A percentile compares a stretch with the other conserved stretches of the same genome.
Conservation (phyloP, 768 basidiomycete species). For the Gloeopeniophorella convolvens region DNA sequence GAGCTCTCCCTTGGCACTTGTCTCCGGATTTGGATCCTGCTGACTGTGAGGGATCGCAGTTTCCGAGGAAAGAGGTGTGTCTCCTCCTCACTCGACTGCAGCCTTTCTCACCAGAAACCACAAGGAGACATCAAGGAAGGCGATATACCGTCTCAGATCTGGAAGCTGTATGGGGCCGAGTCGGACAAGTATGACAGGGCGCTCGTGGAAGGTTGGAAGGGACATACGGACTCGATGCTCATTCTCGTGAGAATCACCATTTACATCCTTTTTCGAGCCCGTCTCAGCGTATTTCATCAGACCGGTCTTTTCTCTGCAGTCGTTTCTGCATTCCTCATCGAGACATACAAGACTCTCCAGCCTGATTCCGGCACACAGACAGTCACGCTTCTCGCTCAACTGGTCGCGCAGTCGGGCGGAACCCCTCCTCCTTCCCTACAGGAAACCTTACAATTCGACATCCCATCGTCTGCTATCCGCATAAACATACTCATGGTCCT, state of each 20-base stretch:
- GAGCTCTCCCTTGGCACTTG: too few species aligned
- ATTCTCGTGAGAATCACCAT: constrained; percentile 10
- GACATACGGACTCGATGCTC: constrained; percentile 18
- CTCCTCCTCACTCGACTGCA: too few species aligned
- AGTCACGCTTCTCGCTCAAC: constrained; percentile 1
- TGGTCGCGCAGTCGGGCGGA: background rate
- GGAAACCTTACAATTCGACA: background rate
- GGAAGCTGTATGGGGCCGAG: background rate
- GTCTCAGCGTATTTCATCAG: background rate
- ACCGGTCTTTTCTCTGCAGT: constrained; percentile 19
- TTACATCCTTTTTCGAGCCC: background rate
- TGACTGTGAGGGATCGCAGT: too few species aligned
- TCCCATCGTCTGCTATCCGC: constrained; percentile 1
- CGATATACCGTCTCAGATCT: background rate
- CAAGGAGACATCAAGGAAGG: background rate
- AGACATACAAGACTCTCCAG: constrained; percentile 14
- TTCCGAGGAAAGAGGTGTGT: too few species aligned
- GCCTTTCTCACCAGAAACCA: background rate
- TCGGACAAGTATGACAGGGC: background rate
- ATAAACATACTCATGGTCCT: constrained; percentile 11
- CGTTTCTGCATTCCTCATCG: constrained; percentile 19
- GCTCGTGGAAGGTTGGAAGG: constrained; percentile 12
- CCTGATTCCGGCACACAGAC: constrained; percentile 2
- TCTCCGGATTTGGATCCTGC: too few species aligned
- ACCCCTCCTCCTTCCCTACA: background rate